These are phyloP conservation scores for Elsinoe perseae DNA, from an alignment of 2,329 filamentous ascomycete species.

Conservation along the genomic window DNA sequence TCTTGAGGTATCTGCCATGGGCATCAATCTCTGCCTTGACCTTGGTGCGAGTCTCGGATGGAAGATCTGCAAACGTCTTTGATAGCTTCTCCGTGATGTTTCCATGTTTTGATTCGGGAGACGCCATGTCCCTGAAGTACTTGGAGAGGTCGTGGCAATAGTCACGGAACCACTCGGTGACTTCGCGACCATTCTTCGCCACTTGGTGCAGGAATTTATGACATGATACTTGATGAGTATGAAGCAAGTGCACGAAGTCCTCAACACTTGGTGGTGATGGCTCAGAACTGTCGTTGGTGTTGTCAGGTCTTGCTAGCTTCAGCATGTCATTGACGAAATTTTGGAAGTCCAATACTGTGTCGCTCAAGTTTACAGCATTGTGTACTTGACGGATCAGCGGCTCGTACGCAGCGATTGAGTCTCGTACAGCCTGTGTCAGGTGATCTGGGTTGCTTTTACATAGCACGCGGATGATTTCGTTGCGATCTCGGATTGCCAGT, in stretches of 20 bases:
- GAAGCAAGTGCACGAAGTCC: constrained; percentile 62
- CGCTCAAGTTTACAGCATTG: constrained; percentile 61
- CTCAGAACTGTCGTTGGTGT: constrained; percentile 22
- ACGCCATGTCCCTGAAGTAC: neutral
- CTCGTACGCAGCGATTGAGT: constrained; percentile 60
- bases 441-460: constrained; percentile 64
- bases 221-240: constrained; percentile 53
- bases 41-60: constrained; percentile 37
- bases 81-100: constrained; percentile 26
- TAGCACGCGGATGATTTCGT: constrained; percentile 57
- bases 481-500: constrained; percentile 66
- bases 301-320: constrained; percentile 39
- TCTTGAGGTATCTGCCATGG: constrained; percentile 53
- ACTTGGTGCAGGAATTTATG: constrained; percentile 67
- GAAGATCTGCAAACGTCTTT: constrained; percentile 41
- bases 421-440: constrained; percentile 60
- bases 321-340: constrained; percentile 65
- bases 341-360: constrained; percentile 59
- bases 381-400: constrained; percentile 67
- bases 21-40: constrained; percentile 50
- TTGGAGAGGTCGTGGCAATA: constrained; percentile 45
- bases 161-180: constrained; percentile 52
- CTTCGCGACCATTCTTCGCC: constrained; percentile 58
- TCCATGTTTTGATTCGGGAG: constrained; percentile 14
- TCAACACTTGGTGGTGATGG: constrained; percentile 53